Base-by-base conservation (phyloP, 2,329 filamentous ascomycete genomes). In the Curvularia verruculosa region DNA sequence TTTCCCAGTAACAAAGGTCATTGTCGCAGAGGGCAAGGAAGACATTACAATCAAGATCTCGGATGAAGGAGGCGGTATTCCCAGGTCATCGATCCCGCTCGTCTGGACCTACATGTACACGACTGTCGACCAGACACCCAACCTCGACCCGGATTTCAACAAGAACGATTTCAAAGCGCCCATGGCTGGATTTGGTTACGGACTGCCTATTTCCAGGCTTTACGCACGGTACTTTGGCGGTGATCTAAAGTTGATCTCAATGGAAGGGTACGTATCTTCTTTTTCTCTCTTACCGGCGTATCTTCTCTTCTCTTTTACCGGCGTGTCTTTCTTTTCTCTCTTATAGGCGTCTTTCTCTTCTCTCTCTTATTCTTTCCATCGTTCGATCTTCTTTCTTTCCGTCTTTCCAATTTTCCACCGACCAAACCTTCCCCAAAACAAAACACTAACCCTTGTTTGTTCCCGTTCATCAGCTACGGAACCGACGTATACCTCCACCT, bases 41-140 rank as follows among this genome's bases (percentile, higher is more conserved):
- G 95, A 99, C 72, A 99, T 99, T 70, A 99, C 95, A 5, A 97
- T 99, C 82, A 99, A 99, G 80, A 90, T 99, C 68, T 91, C 90
- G 4, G 95, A 99, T 75, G 95, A 99, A 79, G 95, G 95, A 57
- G 95, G 95, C 63, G 95, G 95, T 60, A 98, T 99, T 51, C 92
- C 95, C 0, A 84, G 95, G 70, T 96, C 90, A 69, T 87, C 92
- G 50, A 98, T 99, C 63, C 95, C 95, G 5, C 84, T 99, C 13
- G 95, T 98, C n/a, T 99, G 95, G 95, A 99, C 95, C 12, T 99
- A 99, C 77, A 99, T 98, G 95, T 99, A 99, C 77, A 99, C 95
- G 34, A 99, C 95, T 2, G 95, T 99, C 63, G 95, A 98, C 77
- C 88, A 93, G 68, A 98, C 95, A 21, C 95, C 95, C 13, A 96